Evolutionary conservation across 192 early-diverging fungal genomes (phyloP), one percentile per base, ranked within the genome.

Genomic region (Backusella circina): DNA sequence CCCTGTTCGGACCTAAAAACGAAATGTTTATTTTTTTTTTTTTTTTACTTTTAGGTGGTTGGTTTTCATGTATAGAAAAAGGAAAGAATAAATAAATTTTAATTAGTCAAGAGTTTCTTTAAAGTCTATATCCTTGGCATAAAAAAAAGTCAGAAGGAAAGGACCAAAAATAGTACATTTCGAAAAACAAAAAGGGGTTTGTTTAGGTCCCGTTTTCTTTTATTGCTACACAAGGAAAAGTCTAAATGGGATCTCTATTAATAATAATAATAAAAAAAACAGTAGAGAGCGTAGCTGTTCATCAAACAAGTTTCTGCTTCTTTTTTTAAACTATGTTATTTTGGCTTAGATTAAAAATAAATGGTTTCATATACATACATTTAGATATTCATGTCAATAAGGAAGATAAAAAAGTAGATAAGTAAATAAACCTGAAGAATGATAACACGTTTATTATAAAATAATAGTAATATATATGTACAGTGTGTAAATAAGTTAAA

Each of bases 381-480:
- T 57, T 57, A 28, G 54, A 12, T 61, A 7, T 61, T 23, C 12
- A 47, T 61, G 26, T 61, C 54, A 23, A 61, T 9, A 61, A 61
- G 12, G 2, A 30, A 28, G 7, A 61, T 15, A 41, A 41, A 41
- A 16, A 41, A 41, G 39, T 41, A 38, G 4, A 16, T 41, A 0
- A 3, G 39, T 41, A 15, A 41, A 41, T 41, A 61, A 61, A 28
- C 13, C n/a, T 28, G 2, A 61, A 61, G 54, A 28, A 61, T 28
- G 26, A 61, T 61, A 12, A 9, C 21, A 61, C 26, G 54, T 61
- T 61, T 61, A 61, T 61, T 61, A 54, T 41, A 54, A 9, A 54
- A 51, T 23, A 51, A 61, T 61, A 54, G n/a, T 23, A 51, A 61
- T 61, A 67, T 66, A 35, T 67, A 68, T 68, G 32, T 68, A 68